phyloP scores from a whole-genome alignment of 2,329 filamentous ascomycete species.

The Clonostachys rosea region DNA sequence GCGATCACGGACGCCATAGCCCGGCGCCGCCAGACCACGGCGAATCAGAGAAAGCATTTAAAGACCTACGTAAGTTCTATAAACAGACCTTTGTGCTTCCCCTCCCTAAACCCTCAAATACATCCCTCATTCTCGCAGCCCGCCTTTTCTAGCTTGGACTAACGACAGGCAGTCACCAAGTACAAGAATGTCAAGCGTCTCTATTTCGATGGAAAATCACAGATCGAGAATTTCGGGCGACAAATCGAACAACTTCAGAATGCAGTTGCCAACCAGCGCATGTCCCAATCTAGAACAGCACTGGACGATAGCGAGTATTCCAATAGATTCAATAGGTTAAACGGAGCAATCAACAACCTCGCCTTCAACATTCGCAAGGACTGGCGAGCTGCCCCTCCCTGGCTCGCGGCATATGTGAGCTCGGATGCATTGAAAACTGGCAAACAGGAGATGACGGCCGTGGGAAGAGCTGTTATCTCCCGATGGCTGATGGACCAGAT shows the following conservation, averaged over 20 bases:
- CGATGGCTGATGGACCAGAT: slow-evolving; percentile 89
- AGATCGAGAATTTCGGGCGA: slow-evolving; percentile 81
- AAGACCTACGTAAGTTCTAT: slow-evolving; percentile 46
- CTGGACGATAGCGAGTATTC: slow-evolving; percentile 94
- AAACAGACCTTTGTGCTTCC: background rate
- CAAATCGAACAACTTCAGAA: slow-evolving; percentile 96
- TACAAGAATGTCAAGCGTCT: slow-evolving; percentile 98
- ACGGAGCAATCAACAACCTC: slow-evolving; percentile 90
- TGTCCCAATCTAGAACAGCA: slow-evolving; percentile 89
- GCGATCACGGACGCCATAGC: slow-evolving; percentile 48
- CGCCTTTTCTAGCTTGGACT: background rate
- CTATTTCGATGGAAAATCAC: slow-evolving; percentile 91
- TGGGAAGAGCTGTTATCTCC: slow-evolving; percentile 83
- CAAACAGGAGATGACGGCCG: slow-evolving; percentile 96
- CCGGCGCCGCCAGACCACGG: slow-evolving; percentile 44
- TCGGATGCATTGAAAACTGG: slow-evolving; percentile 80
- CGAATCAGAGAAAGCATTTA: slow-evolving; percentile 50
- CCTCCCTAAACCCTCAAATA: background rate
- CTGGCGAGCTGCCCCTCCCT: slow-evolving; percentile 77
- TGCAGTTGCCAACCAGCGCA: slow-evolving; percentile 91
- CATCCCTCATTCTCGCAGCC: background rate
- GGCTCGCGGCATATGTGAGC: slow-evolving; percentile 78
- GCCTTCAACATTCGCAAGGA: slow-evolving; percentile 96
- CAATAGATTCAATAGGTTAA: slow-evolving; percentile 82
- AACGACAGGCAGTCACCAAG: slow-evolving; percentile 64